A percentile compares a stretch with the other conserved stretches of the same genome.
phyloP scores from a whole-genome alignment of 192 early-diverging fungal species.

The Umbelopsis sp. region DNA sequence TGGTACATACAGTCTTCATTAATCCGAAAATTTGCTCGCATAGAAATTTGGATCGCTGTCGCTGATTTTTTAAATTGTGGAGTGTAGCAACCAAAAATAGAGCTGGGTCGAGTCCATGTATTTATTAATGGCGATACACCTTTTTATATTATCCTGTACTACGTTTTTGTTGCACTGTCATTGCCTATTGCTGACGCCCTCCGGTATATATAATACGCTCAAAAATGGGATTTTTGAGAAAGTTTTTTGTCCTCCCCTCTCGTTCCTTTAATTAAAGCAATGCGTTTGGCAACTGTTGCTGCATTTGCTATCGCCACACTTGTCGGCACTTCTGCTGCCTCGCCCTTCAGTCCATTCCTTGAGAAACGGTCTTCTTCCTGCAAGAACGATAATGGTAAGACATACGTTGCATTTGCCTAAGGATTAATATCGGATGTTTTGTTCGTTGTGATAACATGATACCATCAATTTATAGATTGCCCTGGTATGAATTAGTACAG shows the following conservation, averaged over 20 bases:
- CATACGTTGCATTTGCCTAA: not conserved
- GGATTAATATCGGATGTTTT: not conserved
- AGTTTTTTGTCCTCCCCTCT: not conserved
- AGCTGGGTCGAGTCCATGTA: too few species aligned
- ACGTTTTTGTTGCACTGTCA: not conserved
- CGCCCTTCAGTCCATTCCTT: conserved; percentile 5
- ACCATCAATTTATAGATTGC: not conserved
- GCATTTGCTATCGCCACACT: conserved; percentile 8
- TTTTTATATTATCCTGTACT: not conserved
- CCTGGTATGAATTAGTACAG: not conserved
- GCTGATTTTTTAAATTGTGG: too few species aligned
- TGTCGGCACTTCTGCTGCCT: not conserved
- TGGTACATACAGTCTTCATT: too few species aligned
- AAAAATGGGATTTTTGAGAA: too few species aligned
- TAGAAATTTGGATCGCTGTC: too few species aligned
- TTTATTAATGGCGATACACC: too few species aligned
- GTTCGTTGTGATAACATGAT: not conserved
- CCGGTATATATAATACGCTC: not conserved
- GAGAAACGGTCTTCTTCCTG: not conserved
- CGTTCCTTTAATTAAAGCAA: conserved; percentile 1
- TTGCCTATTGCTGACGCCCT: not conserved
- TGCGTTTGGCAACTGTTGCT: conserved; percentile 5
- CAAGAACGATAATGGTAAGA: conserved; percentile 13
- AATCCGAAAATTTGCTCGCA: too few species aligned
- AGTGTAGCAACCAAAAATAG: too few species aligned